Percentiles rank a stretch among this genome's conserved stretches.
Evolutionary conservation across 1,284 basidiomycete species (phyloP).

Genomic region (Apiotrichum mycotoxinovorans): DNA sequence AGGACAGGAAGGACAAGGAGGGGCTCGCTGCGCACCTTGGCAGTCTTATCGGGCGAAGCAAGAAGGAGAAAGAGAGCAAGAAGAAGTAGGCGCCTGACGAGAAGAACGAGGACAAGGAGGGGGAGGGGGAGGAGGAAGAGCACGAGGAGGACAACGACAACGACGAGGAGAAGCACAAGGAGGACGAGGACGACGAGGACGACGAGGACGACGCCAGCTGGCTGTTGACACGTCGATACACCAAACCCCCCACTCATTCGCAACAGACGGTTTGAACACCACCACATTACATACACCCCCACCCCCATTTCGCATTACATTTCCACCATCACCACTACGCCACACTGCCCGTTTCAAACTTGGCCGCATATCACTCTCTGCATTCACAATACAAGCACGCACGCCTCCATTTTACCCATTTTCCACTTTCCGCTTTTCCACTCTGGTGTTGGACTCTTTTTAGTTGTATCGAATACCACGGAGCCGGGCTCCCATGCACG

Average conservation of each 20-base stretch:
- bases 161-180: background rate
- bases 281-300: too few relatives aligned
- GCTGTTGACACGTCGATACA: background rate
- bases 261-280: background rate
- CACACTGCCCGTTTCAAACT: too few relatives aligned
- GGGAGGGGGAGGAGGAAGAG: background rate
- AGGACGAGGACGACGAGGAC: too few relatives aligned
- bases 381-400: too few relatives aligned
- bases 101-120: background rate
- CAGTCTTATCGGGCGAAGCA: conserved; percentile 6
- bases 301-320: too few relatives aligned
- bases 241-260: background rate
- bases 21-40: conserved; percentile 7
- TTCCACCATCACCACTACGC: too few relatives aligned
- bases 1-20: conserved; percentile 6
- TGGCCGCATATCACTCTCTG: too few relatives aligned
- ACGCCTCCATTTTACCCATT: too few relatives aligned
- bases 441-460: too few relatives aligned
- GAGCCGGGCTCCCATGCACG: conserved; percentile 1
- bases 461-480: background rate
- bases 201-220: too few relatives aligned
- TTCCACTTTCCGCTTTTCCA: too few relatives aligned
- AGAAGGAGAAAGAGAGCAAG: conserved; percentile 7
- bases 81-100: background rate
- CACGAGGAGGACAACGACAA: background rate